Evolutionary conservation across 1,284 basidiomycete species (phyloP).

Genomic region (Malassezia sympodialis): DNA sequence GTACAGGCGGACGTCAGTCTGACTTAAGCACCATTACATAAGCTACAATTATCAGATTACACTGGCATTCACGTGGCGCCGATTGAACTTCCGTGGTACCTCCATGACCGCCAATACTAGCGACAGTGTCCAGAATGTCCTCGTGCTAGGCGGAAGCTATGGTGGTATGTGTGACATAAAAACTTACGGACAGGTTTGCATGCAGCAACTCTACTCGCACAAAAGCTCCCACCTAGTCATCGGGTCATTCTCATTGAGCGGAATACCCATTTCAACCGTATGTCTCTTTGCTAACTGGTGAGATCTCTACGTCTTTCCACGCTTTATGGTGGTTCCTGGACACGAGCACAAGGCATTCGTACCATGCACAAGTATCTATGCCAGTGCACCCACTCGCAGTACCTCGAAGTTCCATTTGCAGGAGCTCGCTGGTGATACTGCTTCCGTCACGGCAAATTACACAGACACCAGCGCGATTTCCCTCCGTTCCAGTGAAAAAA

Average conservation of each 20-base stretch:
- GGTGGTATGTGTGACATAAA: conserved; percentile 19
- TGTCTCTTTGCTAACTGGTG: not conserved
- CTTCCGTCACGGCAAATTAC: not conserved
- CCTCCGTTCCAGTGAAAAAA: not conserved
- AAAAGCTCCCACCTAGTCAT: conserved; percentile 49
- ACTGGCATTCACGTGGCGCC: not conserved
- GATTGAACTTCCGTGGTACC: not conserved
- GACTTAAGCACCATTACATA: not conserved
- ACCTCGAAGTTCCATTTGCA: not conserved
- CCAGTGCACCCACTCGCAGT: conserved; percentile 56
- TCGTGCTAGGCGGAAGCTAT: conserved; percentile 48
- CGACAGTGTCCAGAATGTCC: conserved; percentile 34
- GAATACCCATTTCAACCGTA: conserved; percentile 51
- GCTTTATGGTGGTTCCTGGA: conserved; percentile 50
- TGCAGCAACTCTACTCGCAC: conserved; percentile 49
- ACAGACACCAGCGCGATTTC: not conserved
- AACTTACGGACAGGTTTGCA: conserved; percentile 20
- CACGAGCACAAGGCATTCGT: conserved; percentile 55
- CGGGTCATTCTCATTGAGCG: conserved; percentile 51
- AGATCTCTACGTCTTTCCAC: conserved; percentile 54
- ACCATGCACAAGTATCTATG: conserved; percentile 61
- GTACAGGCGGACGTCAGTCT: not conserved
- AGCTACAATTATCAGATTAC: conserved; percentile 12
- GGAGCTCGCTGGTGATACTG: not conserved
- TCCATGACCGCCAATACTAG: not conserved